Base-by-base conservation (phyloP, 2,329 filamentous ascomycete species). In the Sporothrix mexicana region DNA sequence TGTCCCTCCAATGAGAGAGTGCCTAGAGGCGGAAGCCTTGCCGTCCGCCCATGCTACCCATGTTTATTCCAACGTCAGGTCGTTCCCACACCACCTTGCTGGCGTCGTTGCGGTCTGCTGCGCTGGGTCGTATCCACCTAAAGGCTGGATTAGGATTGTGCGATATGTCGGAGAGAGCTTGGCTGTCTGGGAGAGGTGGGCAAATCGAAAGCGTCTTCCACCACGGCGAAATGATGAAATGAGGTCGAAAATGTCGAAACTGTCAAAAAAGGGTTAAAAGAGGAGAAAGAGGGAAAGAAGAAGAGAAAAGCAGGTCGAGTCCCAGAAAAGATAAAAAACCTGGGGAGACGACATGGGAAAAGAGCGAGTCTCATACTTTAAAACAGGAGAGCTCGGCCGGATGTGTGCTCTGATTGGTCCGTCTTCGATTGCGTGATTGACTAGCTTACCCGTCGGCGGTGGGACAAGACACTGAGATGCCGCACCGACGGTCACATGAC, bases 401-500 rank as follows among this genome's bases (percentile, higher is more conserved):
- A 20, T 9, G 30, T 15, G 49, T 15, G 13, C 59, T 75, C 36
- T 73, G 73, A 76, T 76, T 76, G 74, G 74, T 23, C 43, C 23
- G 10, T 8, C 12, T 20, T 45, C 62, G 59, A 76, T 76, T 76
- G 74, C 74, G 74, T 76, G 74, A 67, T 76, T 72, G 45, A 67
- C 20, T 67, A 59, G 59, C 15, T 49, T 70, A 20, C 61, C 68
- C 69, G 71, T 64, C 43, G 71, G 73, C 8, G 73, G 51, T 69
- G 66, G 47, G 41, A 69, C 66, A 55, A 49, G 41, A 43, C 30
- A 53, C 8, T 17, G 15, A 41, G 41, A 69, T 59, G 64, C 64
- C 64, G 64, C 64, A 67, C 64, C 64, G 64, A 67, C 45, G 45
- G 62, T 72, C 70, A 72, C 51, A 66, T 72, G 70, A 72, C 62